Percentiles rank a stretch among this genome's conserved stretches.
Evolutionary conservation across 2,329 filamentous ascomycete genomes (phyloP).

Genomic region (Cladosporium phlei): DNA sequence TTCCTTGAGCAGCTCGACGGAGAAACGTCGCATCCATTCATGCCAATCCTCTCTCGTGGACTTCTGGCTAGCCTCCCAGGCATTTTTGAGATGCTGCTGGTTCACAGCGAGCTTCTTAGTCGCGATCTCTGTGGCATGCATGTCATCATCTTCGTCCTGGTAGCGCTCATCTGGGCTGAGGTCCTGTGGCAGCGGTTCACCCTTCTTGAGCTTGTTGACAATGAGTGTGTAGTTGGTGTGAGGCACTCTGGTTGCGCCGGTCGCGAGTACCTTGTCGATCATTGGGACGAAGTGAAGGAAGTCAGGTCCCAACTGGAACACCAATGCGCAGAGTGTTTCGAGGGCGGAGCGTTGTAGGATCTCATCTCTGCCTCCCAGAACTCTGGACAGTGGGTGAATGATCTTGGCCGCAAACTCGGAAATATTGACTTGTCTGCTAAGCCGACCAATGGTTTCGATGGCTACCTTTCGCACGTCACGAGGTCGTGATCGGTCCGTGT

Average conservation of each 20-base stretch:
- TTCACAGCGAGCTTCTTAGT: slow-evolving; percentile 97
- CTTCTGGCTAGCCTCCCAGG: slow-evolving; percentile 95
- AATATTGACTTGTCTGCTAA: slow-evolving; percentile 93
- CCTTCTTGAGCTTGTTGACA: slow-evolving; percentile 87
- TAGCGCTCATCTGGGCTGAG: slow-evolving; percentile 82
- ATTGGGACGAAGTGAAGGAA: slow-evolving; percentile 92
- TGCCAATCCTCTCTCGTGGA: slow-evolving; percentile 99
- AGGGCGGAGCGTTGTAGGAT: slow-evolving; percentile 74
- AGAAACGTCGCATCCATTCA: slow-evolving; percentile 96
- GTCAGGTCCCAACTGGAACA: slow-evolving; percentile 92
- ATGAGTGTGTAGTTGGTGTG: slow-evolving; percentile 91
- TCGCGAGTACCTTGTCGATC: slow-evolving; percentile 71
- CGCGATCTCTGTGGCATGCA: slow-evolving; percentile 73
- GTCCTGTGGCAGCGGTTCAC: slow-evolving; percentile 91
- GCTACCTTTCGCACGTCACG: slow-evolving; percentile 75
- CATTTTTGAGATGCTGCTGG: slow-evolving; percentile 90
- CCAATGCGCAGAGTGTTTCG: slow-evolving; percentile 89
- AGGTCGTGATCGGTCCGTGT: slow-evolving; percentile 53
- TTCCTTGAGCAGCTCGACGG: slow-evolving; percentile 88
- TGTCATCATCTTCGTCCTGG: slow-evolving; percentile 64
- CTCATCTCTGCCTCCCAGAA: slow-evolving; percentile 69
- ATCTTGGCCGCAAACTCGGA: slow-evolving; percentile 96
- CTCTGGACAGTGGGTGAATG: slow-evolving; percentile 83
- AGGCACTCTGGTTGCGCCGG: slow-evolving; percentile 68
- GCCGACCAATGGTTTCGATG: slow-evolving; percentile 89